These are phyloP conservation scores for Talaromyces ruber DNA, from an alignment of 495 filamentous ascomycete genomes.

Conservation along the genomic window DNA sequence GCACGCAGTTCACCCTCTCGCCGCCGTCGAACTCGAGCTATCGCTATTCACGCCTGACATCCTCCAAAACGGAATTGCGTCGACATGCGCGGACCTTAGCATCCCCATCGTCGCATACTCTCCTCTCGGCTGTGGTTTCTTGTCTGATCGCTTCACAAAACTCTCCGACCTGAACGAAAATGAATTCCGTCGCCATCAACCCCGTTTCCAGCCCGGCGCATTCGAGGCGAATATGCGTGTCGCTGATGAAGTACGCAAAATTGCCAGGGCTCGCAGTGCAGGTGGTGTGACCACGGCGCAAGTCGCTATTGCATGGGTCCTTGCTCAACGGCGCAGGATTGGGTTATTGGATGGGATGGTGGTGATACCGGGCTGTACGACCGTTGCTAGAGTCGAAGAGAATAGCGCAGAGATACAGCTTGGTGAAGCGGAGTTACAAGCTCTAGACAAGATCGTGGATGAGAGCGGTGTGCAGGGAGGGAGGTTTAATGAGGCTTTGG, in stretches of 20 bases:
- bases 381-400: constrained; percentile 35
- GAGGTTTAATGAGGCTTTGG: background rate
- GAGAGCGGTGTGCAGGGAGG: background rate
- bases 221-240: constrained; percentile 54
- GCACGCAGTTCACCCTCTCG: constrained; percentile 46
- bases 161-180: constrained; percentile 29
- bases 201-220: background rate
- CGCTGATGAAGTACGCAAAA: constrained; percentile 45
- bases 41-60: constrained; percentile 40
- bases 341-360: constrained; percentile 50
- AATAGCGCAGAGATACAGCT: constrained; percentile 38
- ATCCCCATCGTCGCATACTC: constrained; percentile 53
- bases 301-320: constrained; percentile 62
- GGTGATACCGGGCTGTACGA: constrained; percentile 64
- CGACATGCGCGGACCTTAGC: constrained; percentile 52
- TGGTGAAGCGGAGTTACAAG: constrained; percentile 37
- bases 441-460: constrained; percentile 30
- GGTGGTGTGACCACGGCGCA: constrained; percentile 60
- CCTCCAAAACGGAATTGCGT: constrained; percentile 33
- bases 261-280: constrained; percentile 34
- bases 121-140: constrained; percentile 52
- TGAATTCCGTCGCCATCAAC: background rate
- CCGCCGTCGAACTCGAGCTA: constrained; percentile 57
- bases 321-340: constrained; percentile 23
- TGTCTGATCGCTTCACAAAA: constrained; percentile 39